Evolutionary conservation across 2,329 filamentous ascomycete species (phyloP), one percentile per base, ranked within the genome.

Genomic region (Podosphaera fusca): DNA sequence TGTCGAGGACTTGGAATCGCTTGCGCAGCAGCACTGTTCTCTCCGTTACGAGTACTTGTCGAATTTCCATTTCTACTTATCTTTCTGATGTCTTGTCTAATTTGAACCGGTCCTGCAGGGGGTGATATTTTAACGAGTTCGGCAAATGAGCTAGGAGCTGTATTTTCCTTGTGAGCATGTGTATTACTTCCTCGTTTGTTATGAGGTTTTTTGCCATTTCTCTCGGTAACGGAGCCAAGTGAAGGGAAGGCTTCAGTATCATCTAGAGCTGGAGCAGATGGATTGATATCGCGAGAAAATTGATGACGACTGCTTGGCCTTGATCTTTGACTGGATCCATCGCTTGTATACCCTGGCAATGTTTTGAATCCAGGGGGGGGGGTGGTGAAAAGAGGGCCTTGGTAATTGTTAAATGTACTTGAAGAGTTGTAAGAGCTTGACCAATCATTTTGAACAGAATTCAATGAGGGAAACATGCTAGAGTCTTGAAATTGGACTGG

Each of bases 101-200:
- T 77, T 50, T 75, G 75, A 31, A 72, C 72, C 2, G 84, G 81
- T 1, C 75, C 76, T n/a, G 88, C 87, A 6, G 87, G 88, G 0
- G 90, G 88, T 4, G 87, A 86, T 85, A 95, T 94, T 67, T 90
- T 92, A 58, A 96, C 88, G 58, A 96, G 84, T 69, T 96, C 92
- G 40, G 90, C 90, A 55, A 98, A 73, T 29, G 87, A 94, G 64
- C 81, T 87, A 1, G 87, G 82, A 58, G 76, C 68, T 40, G 72
- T 74, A 59, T 79, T 81, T 59, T 87, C 83, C 65, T 84, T 87
- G 64, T 78, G 77, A 6, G 72, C 72, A 64, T 83, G 83, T 9
- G 83, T 82, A 67, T 94, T 87, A 0, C 85, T 85, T 52, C 87
- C 87, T 58, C 89, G 80, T 70, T 95, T 95, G 40, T 88, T 89